phyloP scores from a whole-genome alignment of 306 rosid genomes.

The Argentina anserina region DNA sequence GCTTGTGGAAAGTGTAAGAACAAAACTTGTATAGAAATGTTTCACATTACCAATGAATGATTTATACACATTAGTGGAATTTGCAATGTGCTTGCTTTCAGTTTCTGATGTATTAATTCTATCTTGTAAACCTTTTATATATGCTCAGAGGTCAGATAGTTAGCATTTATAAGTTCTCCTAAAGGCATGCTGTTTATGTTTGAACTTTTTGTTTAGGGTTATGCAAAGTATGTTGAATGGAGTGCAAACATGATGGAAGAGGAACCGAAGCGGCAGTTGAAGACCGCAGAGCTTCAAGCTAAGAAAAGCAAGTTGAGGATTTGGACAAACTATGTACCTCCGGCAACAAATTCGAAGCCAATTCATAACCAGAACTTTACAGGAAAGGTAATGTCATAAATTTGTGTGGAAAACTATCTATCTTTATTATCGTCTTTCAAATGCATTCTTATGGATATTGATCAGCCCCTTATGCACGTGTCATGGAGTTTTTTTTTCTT shows the following conservation, averaged over 20 bases:
- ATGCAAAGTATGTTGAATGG: constrained; percentile 93
- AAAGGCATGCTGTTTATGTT: background rate
- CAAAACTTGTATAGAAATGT: constrained; percentile 9
- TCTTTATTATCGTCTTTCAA: background rate
- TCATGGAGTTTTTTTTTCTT: constrained; percentile 21
- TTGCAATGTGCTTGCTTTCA: constrained; percentile 15
- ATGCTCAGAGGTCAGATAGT: background rate
- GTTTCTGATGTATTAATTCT: constrained; percentile 16
- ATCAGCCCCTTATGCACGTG: background rate
- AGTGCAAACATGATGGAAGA: constrained; percentile 99
- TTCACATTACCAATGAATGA: constrained; percentile 10
- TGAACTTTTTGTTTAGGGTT: constrained; percentile 45
- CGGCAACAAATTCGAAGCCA: constrained; percentile 89
- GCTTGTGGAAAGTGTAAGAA: constrained; percentile 82
- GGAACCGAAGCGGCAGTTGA: constrained; percentile 78
- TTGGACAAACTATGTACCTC: constrained; percentile 94
- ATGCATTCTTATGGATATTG: constrained; percentile 6
- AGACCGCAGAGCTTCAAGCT: constrained; percentile 82
- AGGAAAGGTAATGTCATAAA: constrained; percentile 67
- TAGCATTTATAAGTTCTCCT: constrained; percentile 5
- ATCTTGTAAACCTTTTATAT: background rate
- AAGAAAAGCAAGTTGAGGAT: constrained; percentile 70
- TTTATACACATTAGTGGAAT: constrained; percentile 1
- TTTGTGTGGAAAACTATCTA: background rate
- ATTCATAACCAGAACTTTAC: constrained; percentile 91